These are phyloP conservation scores for Auxenochlorella protothecoides DNA, from an alignment of 139 green algal species.

Conservation along the genomic window DNA sequence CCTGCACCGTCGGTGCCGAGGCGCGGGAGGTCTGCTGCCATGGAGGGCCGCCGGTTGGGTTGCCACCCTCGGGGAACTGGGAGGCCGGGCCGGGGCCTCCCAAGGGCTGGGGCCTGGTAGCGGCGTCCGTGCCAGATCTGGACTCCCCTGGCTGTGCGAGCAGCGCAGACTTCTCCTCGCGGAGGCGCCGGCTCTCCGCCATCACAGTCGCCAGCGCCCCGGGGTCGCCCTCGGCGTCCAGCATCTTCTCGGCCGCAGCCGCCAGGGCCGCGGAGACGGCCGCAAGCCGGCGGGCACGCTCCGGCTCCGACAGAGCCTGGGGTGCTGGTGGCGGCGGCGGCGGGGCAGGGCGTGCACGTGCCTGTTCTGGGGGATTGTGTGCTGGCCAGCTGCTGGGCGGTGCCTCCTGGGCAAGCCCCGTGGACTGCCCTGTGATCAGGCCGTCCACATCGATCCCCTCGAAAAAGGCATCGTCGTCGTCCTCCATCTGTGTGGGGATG, in stretches of 20 bases:
- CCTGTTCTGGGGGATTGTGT: neutral
- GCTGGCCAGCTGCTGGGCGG: neutral
- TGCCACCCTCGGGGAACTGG: no score
- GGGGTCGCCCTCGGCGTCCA: neutral
- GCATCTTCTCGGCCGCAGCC: no score
- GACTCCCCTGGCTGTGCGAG: no score
- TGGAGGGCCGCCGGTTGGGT: no score
- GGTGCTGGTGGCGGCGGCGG: neutral
- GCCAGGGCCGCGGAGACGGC: neutral
- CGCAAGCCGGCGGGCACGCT: neutral
- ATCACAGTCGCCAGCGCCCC: neutral
- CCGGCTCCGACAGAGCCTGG: neutral
- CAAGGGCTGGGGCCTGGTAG: no score
- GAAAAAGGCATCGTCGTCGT: conserved; percentile 9
- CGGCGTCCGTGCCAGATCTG: no score
- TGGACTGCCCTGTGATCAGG: conserved; percentile 4
- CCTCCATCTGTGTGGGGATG: neutral
- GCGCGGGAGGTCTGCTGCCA: no score
- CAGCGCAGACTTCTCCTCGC: no score
- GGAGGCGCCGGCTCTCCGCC: neutral
- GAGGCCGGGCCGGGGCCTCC: no score
- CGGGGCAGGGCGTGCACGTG: neutral
- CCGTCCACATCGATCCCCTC: conserved; percentile 6
- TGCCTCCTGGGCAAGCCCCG: neutral
- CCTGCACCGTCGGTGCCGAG: no score